These are phyloP conservation scores for Podospora didyma DNA, from an alignment of 495 filamentous ascomycete species.

Conservation along the genomic window DNA sequence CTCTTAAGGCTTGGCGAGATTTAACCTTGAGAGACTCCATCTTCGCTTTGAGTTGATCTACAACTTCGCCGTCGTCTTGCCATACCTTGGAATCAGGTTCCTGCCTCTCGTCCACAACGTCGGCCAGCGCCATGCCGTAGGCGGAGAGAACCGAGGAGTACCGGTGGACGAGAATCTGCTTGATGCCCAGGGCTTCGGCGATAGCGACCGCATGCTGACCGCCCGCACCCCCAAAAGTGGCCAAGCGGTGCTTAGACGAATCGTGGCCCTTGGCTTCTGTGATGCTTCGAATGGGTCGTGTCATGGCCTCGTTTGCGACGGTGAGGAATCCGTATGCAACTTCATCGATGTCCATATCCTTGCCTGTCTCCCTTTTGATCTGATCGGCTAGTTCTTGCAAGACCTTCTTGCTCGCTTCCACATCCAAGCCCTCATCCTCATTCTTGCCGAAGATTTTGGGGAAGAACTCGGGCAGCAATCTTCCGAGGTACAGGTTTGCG, in stretches of 20 bases:
- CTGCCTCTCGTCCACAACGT: slow-evolving; percentile 90
- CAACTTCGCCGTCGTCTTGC: slow-evolving; percentile 51
- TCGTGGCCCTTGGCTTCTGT: slow-evolving; percentile 94
- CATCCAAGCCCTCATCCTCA: slow-evolving; percentile 83
- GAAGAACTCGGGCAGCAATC: slow-evolving; percentile 90
- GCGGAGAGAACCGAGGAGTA: slow-evolving; percentile 95
- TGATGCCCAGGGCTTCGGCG: slow-evolving; percentile 81
- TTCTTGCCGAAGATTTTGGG: slow-evolving; percentile 94
- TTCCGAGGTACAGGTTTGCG: slow-evolving; percentile 85
- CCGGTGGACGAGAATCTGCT: slow-evolving; percentile 80
- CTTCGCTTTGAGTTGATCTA: slow-evolving; percentile 48
- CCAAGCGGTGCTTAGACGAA: slow-evolving; percentile 82
- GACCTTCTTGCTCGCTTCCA: slow-evolving; percentile 67
- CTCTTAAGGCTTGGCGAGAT: slow-evolving; percentile 57
- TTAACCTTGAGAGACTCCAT: slow-evolving; percentile 65
- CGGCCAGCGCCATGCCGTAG: slow-evolving; percentile 94
- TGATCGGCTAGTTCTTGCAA: slow-evolving; percentile 74
- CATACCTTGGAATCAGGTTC: slow-evolving; percentile 85
- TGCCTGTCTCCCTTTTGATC: slow-evolving; percentile 65
- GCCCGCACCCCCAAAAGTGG: slow-evolving; percentile 91
- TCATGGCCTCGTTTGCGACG: slow-evolving; percentile 96
- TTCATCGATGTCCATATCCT: slow-evolving; percentile 78
- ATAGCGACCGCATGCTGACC: slow-evolving; percentile 97
- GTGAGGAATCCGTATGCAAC: slow-evolving; percentile 88
- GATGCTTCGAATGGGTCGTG: slow-evolving; percentile 81